These are phyloP conservation scores for Glycine soja DNA, from an alignment of 306 rosid species.

Conservation along the genomic window DNA sequence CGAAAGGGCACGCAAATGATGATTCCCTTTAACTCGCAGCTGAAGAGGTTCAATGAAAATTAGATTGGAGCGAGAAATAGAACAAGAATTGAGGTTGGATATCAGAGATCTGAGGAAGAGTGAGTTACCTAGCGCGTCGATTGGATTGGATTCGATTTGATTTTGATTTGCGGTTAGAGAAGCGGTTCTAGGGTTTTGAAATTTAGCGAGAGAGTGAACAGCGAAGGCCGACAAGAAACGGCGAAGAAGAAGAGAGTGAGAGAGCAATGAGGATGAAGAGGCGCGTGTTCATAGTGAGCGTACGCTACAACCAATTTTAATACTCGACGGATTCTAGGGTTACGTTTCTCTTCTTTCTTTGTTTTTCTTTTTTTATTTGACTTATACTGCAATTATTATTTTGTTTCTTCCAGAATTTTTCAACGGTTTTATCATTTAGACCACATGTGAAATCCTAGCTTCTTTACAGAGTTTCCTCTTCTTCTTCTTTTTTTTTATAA, in stretches of 20 bases:
- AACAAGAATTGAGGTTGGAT: not conserved
- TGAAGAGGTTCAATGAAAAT: not conserved
- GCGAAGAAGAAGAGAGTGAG: conserved; percentile 28
- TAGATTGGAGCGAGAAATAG: not conserved
- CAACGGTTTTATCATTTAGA: not conserved
- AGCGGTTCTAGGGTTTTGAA: conserved; percentile 15
- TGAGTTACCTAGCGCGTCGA: conserved; percentile 32
- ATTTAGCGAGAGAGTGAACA: conserved; percentile 2
- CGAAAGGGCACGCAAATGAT: not conserved
- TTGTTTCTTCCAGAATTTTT: not conserved
- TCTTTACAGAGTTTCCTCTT: not conserved
- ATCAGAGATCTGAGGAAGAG: conserved; percentile 33
- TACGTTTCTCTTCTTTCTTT: conserved; percentile 15
- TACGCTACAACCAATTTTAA: conserved; percentile 36
- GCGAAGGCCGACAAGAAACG: conserved; percentile 33
- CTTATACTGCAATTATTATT: not conserved
- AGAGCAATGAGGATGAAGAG: conserved; percentile 42
- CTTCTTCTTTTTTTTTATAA: not conserved
- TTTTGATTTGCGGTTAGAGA: not conserved
- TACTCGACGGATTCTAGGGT: conserved; percentile 36
- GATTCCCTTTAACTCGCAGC: not conserved
- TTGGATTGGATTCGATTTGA: not conserved
- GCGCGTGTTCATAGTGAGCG: conserved; percentile 44
- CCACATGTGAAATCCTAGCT: not conserved
- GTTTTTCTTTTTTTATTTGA: not conserved